Percentiles rank a stretch among this genome's conserved stretches.
These are phyloP conservation scores for Xylariaceae sp. DNA, from an alignment of 2,329 filamentous ascomycete genomes.

Conservation along the genomic window DNA sequence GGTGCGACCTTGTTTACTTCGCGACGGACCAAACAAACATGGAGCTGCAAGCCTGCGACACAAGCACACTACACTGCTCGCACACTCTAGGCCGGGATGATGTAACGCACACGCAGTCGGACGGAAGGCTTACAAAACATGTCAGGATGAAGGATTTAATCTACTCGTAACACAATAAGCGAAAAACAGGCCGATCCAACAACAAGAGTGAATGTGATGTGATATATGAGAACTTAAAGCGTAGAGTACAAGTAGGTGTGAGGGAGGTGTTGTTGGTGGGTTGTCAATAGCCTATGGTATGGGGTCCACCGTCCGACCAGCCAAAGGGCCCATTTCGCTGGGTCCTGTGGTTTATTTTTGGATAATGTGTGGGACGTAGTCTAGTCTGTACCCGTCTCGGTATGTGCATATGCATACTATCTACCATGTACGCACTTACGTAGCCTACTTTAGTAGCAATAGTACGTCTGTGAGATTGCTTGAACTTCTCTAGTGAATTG, in stretches of 20 bases:
- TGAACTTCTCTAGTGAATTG: too few species aligned
- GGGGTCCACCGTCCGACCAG: conserved; percentile 1
- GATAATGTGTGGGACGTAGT: neutral
- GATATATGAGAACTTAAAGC: too few species aligned
- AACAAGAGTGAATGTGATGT: neutral
- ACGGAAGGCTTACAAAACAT: conserved; percentile 2
- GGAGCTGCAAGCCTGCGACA: conserved; percentile 1
- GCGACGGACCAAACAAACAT: conserved; percentile 11
- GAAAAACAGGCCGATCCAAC: neutral
- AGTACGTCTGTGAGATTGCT: too few species aligned
- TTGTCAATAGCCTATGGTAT: conserved; percentile 2
- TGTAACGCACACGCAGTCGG: neutral
- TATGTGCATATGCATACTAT: conserved; percentile 14
- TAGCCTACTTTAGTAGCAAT: too few species aligned
- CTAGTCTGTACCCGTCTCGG: conserved; percentile 10
- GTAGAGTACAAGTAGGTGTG: too few species aligned
- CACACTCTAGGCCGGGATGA: neutral
- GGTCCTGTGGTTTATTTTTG: conserved; percentile 8
- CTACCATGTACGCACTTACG: too few species aligned
- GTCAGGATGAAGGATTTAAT: neutral
- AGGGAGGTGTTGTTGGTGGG: conserved; percentile 15
- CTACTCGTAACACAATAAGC: neutral
- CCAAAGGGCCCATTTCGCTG: conserved; percentile 1
- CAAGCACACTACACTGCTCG: neutral
- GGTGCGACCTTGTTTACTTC: conserved; percentile 16